A percentile compares a stretch with the other conserved stretches of the same genome.
Evolutionary conservation across 2,329 filamentous ascomycete genomes (phyloP).

Genomic region (Fusarium fujikuroi): DNA sequence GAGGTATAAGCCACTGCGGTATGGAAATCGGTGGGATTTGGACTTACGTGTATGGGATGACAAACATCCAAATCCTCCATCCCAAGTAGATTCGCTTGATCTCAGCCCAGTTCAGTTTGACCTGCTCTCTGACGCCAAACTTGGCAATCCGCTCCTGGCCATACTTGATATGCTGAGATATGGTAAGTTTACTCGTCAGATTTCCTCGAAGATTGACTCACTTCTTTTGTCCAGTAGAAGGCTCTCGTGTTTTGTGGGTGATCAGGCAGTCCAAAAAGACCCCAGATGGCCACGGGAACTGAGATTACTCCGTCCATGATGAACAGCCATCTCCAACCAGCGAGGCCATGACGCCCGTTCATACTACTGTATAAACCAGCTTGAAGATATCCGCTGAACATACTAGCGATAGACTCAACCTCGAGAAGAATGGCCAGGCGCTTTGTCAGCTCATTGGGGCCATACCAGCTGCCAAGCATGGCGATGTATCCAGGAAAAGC

Average conservation of each 20-base stretch:
- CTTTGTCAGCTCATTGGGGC: neutral
- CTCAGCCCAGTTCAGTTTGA: neutral
- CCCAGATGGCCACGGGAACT: neutral
- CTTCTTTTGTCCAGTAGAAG: neutral
- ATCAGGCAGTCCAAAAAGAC: neutral
- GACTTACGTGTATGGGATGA: neutral
- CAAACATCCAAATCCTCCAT: neutral
- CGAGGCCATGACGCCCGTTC: neutral
- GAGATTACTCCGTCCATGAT: neutral
- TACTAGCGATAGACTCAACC: neutral
- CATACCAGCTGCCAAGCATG: neutral
- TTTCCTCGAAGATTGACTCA: accelerated
- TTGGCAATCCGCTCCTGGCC: neutral
- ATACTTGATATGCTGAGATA: neutral
- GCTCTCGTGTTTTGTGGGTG: neutral
- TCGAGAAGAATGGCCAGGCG: neutral
- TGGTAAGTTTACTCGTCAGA: neutral
- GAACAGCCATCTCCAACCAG: neutral
- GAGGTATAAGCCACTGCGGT: neutral
- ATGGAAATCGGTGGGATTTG: accelerated
- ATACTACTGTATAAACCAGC: neutral
- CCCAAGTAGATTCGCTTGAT: neutral
- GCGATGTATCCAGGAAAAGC: neutral
- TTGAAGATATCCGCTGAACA: neutral
- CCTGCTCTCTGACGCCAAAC: neutral